Percentiles rank a stretch among this genome's conserved stretches.
Evolutionary conservation across 2,329 filamentous ascomycete species (phyloP).

Genomic region (Xylariaceae sp.): DNA sequence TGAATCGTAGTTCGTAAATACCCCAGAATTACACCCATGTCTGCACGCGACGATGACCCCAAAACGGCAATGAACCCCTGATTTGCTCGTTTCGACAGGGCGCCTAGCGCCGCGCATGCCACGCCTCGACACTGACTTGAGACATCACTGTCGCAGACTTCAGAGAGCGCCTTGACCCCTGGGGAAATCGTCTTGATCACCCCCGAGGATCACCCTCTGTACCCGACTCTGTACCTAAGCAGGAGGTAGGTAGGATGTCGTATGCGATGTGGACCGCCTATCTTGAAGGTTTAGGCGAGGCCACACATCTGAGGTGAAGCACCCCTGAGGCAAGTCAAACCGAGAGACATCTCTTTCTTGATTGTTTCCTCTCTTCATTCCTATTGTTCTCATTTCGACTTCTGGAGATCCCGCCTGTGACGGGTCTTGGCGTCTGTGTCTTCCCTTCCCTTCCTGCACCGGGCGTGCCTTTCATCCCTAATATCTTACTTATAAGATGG

Average conservation of each 20-base stretch:
- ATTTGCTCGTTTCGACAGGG: constrained; percentile 10
- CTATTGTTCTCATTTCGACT: constrained; percentile 4
- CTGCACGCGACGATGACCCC: too few species aligned
- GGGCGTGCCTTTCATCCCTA: constrained; percentile 18
- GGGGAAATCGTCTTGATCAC: too few species aligned
- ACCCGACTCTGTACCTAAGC: too few species aligned
- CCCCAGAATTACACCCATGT: too few species aligned
- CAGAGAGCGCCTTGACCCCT: too few species aligned
- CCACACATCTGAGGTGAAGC: neutral
- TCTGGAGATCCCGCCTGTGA: constrained; percentile 3
- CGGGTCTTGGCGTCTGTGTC: constrained; percentile 6
- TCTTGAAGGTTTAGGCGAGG: too few species aligned
- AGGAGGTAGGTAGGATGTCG: too few species aligned
- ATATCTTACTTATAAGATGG: constrained; percentile 20
- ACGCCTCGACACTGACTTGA: constrained; percentile 14
- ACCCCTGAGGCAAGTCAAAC: neutral
- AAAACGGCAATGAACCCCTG: too few species aligned
- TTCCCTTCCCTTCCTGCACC: constrained; percentile 18
- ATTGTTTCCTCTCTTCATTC: neutral
- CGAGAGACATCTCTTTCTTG: neutral
- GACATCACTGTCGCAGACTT: constrained; percentile 16
- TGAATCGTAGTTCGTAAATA: too few species aligned
- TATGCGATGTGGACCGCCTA: too few species aligned
- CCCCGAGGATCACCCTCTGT: too few species aligned
- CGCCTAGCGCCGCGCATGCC: constrained; percentile 13